Conservation (phyloP, 1,284 basidiomycete species). For the Limonomyces culmigenus region DNA sequence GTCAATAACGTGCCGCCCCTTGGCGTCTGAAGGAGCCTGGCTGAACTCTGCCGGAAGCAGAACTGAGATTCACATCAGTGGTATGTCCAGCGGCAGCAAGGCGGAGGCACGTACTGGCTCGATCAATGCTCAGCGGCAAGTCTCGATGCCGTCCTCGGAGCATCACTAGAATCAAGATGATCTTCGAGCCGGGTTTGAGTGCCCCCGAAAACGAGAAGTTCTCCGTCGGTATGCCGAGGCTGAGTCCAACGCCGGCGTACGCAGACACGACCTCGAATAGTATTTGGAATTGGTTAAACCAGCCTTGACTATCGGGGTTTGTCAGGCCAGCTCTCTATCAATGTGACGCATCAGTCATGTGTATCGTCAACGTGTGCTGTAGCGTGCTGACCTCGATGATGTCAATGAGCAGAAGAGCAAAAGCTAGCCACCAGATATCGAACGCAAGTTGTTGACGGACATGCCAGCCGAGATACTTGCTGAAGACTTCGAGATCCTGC, state of each 20-base stretch:
- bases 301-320: conserved; percentile 31
- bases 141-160: conserved; percentile 63
- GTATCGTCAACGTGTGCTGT: too few species aligned
- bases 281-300: conserved; percentile 47
- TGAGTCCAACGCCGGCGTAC: conserved; percentile 58
- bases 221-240: conserved; percentile 30
- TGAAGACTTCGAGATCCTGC: conserved; percentile 27
- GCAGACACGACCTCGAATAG: conserved; percentile 53
- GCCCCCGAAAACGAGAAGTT: conserved; percentile 51
- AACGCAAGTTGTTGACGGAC: conserved; percentile 49
- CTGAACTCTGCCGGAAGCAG: conserved; percentile 2
- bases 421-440: conserved; percentile 38
- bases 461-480: conserved; percentile 43
- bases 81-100: not conserved
- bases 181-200: conserved; percentile 51
- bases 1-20: not conserved
- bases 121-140: conserved; percentile 54
- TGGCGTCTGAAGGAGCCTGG: not conserved
- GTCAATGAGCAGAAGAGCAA: conserved; percentile 33
- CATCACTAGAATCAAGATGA: conserved; percentile 65
- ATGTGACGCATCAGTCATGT: not conserved
- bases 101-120: conserved; percentile 19
- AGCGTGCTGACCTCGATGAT: conserved; percentile 34
- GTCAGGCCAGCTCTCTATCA: conserved; percentile 29
- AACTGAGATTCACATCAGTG: not conserved